A percentile compares a stretch with the other conserved stretches of the same genome.
Conservation (phyloP, 441 rosid species). For the Gossypium davidsonii region DNA sequence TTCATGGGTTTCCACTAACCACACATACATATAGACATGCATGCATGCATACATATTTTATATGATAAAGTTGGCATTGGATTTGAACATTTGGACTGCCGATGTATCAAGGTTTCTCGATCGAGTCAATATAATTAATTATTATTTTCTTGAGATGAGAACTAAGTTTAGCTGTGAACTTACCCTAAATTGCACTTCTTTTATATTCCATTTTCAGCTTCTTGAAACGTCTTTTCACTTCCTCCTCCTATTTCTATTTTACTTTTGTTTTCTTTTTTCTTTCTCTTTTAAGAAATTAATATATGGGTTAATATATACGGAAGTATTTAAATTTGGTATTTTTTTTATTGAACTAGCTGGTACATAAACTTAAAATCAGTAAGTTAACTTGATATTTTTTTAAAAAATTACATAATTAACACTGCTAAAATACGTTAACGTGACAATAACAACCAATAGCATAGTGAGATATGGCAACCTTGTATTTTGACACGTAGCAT, state of each 20-base stretch:
- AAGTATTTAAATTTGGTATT: no score
- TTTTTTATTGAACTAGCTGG: no score
- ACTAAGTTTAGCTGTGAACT: neutral
- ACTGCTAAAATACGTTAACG: no score
- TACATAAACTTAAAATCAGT: no score
- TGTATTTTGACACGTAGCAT: no score
- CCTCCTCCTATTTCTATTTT: neutral
- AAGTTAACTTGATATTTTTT: no score
- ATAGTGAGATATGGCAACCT: no score
- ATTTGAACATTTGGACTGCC: conserved; percentile 3
- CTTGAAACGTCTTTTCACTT: neutral
- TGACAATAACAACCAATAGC: no score
- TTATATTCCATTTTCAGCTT: neutral
- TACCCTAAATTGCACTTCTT: neutral
- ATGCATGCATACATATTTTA: neutral
- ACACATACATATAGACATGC: neutral
- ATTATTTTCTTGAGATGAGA: conserved; percentile 2
- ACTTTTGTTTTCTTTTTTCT: neutral
- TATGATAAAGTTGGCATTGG: neutral
- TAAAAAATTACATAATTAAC: no score
- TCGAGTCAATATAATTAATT: neutral
- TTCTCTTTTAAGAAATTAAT: no score
- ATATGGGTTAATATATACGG: no score
- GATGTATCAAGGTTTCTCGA: neutral
- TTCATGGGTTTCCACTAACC: conserved; percentile 20